These are phyloP conservation scores for Arachnomyces sp. DNA, from an alignment of 2,329 filamentous ascomycete genomes.

Conservation along the genomic window DNA sequence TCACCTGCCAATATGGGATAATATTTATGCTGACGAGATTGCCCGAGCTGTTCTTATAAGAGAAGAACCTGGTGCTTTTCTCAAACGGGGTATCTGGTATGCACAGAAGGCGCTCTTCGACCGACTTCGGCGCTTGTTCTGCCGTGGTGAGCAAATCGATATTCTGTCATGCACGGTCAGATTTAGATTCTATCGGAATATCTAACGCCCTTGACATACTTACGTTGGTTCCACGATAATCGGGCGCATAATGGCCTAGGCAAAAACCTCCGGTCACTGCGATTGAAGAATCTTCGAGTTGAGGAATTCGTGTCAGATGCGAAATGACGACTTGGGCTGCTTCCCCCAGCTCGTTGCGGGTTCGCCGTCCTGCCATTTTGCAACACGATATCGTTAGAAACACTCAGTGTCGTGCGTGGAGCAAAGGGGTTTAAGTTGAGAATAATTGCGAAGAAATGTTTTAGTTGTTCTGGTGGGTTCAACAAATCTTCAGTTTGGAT, in stretches of 20 bases:
- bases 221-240: constrained; percentile 2
- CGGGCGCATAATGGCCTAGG: constrained; percentile 5
- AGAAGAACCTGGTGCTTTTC: constrained; percentile 3
- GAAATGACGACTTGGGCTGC: constrained; percentile 5
- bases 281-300: constrained; percentile 3
- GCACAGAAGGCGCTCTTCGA: constrained; percentile 5
- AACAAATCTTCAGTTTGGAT: too few species aligned
- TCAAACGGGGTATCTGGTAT: constrained; percentile 4
- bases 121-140: constrained; percentile 2
- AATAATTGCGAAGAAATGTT: too few species aligned
- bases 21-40: constrained; percentile 6
- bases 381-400: too few species aligned
- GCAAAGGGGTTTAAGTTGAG: too few species aligned
- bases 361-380: too few species aligned
- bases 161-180: constrained; percentile 1
- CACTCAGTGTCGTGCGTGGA: too few species aligned
- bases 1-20: constrained; percentile 8
- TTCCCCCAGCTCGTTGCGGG: constrained; percentile 6
- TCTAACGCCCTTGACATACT: neutral
- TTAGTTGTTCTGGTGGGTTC: too few species aligned
- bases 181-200: neutral
- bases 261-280: constrained; percentile 7
- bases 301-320: constrained; percentile 3
- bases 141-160: constrained; percentile 8
- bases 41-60: constrained; percentile 2